Base-by-base conservation (phyloP, 225 moss, liverwort and hornwort species). In the Pleurozium schreberi region DNA sequence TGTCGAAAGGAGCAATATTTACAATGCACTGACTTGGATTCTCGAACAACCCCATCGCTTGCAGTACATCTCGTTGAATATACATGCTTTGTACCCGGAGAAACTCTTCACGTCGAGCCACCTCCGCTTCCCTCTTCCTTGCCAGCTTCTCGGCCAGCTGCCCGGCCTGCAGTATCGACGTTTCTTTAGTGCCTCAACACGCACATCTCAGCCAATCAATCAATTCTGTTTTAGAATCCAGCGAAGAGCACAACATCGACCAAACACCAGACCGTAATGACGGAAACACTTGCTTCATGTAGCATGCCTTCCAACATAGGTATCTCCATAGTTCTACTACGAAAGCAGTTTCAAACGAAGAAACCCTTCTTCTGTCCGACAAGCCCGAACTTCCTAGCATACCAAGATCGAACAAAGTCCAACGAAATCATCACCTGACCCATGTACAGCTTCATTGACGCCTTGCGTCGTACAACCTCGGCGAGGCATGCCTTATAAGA, bases 21-120 rank as follows among this genome's bases (percentile, higher is more conserved):
- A 99, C 99, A 89, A 96, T 96, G 88, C 99, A 99, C 86, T 97
- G 97, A 89, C 97, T 99, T 27, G 99, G 99, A 85, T 94, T 95
- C 77, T 96, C 99, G 67, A 95, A 97, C 91, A 99, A 87, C 42
- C 99, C 99, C 96, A 99, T 95, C 38, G 93, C 93, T 89, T 96
- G 95, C 82, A 99, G 80, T 34, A 99, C 87, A 55, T 99, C 99
- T 89, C 95, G 93, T 55, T 93, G 93, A 84, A 99, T 96, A 87
- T 94, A 99, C 85, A 93, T 84, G 88, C 93, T 95, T 80, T 97
- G 97, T 34, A 93, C 93, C 75, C 93, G 94, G 25, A 96, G 91
- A 91, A 99, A 99, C 71, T 95, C 99, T 75, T 97, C 97, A 79
- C 99, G 96, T 50, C 97, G 95, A 49, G 88, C 85, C 75, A 99